A percentile compares a stretch with the other conserved stretches of the same genome.
These are phyloP conservation scores for Penicillium brasilianum DNA, from an alignment of 2,329 filamentous ascomycete genomes.

Conservation along the genomic window DNA sequence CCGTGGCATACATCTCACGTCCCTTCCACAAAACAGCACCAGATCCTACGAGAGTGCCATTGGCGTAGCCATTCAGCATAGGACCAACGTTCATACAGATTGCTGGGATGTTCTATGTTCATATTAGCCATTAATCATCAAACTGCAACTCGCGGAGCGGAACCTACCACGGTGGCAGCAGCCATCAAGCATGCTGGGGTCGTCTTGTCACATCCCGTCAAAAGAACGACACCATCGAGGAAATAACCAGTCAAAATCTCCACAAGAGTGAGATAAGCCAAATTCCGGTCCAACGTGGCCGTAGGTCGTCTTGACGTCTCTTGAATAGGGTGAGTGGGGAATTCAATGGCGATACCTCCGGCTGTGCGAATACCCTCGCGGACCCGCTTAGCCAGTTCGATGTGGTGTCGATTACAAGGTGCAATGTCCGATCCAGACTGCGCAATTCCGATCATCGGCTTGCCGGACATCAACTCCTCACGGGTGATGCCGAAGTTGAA, in stretches of 20 bases:
- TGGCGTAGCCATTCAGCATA: constrained; percentile 57
- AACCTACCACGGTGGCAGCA: constrained; percentile 54
- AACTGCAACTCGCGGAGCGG: background rate
- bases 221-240: constrained; percentile 57
- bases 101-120: constrained; percentile 54
- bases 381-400: constrained; percentile 56
- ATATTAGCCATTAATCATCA: constrained; percentile 9
- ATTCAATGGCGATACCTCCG: constrained; percentile 58
- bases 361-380: constrained; percentile 57
- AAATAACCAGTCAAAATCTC: constrained; percentile 57
- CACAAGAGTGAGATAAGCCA: constrained; percentile 55
- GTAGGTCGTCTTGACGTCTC: constrained; percentile 56
- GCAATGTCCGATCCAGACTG: constrained; percentile 58
- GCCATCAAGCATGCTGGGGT: constrained; percentile 59
- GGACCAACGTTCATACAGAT: constrained; percentile 60
- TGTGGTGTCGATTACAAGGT: constrained; percentile 58
- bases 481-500: constrained; percentile 57
- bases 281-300: constrained; percentile 56
- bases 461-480: constrained; percentile 56
- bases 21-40: constrained; percentile 57
- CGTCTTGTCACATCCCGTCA: constrained; percentile 61
- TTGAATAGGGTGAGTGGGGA: constrained; percentile 59
- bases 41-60: constrained; percentile 50
- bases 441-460: constrained; percentile 59
- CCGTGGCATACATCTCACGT: constrained; percentile 54